These are phyloP conservation scores for Diplodia scrobiculata DNA, from an alignment of 2,329 filamentous ascomycete species.

Conservation along the genomic window DNA sequence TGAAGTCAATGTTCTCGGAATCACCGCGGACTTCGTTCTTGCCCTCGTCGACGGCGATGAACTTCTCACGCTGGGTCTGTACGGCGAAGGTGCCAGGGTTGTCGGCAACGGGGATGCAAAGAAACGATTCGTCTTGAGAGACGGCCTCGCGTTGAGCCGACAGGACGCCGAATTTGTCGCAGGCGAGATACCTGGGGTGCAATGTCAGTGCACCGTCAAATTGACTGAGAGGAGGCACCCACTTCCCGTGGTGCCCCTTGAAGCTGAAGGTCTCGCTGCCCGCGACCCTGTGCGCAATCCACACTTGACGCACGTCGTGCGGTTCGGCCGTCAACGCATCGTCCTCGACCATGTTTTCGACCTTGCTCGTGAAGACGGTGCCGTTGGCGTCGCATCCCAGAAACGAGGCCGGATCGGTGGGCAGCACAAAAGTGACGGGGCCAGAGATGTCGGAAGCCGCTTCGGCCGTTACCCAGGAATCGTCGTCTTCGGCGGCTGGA, in stretches of 20 bases:
- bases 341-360: slow-evolving; percentile 87
- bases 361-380: slow-evolving; percentile 75
- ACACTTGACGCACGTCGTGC: slow-evolving; percentile 93
- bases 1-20: slow-evolving; percentile 65
- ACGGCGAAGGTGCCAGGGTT: slow-evolving; percentile 72
- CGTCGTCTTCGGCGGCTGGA: slow-evolving; percentile 38
- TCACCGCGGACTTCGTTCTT: slow-evolving; percentile 71
- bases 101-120: slow-evolving; percentile 62
- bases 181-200: slow-evolving; percentile 70
- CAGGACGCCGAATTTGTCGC: slow-evolving; percentile 79
- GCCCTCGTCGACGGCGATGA: slow-evolving; percentile 60
- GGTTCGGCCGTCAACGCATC: slow-evolving; percentile 86
- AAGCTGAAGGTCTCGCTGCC: slow-evolving; percentile 82
- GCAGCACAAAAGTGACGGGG: slow-evolving; percentile 79
- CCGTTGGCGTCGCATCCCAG: slow-evolving; percentile 85
- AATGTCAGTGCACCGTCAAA: neutral
- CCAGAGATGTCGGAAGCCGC: slow-evolving; percentile 72
- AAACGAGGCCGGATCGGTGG: slow-evolving; percentile 71
- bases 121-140: slow-evolving; percentile 79
- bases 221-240: neutral
- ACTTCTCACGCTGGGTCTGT: slow-evolving; percentile 71
- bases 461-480: slow-evolving; percentile 63
- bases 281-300: slow-evolving; percentile 80
- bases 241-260: slow-evolving; percentile 88
- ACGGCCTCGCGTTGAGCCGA: slow-evolving; percentile 79